These are phyloP conservation scores for Chloris gayana DNA, from an alignment of 176 grass and related monocot genomes.

Conservation along the genomic window DNA sequence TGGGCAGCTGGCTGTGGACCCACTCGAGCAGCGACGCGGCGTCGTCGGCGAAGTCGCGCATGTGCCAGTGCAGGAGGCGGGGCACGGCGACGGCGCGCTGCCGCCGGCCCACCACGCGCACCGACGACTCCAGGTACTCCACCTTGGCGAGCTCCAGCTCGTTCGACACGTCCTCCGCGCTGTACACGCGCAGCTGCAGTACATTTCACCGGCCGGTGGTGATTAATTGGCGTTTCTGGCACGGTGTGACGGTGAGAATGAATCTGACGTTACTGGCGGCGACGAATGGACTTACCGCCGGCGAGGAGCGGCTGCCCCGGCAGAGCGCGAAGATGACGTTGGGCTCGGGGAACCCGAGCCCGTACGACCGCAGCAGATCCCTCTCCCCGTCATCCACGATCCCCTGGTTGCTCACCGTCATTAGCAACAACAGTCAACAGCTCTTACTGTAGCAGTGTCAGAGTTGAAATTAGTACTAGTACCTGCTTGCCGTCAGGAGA, in stretches of 20 bases:
- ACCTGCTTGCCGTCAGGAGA: slow-evolving; percentile 59
- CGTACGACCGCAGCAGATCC: slow-evolving; percentile 55
- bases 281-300: slow-evolving; percentile 56
- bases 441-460: too few species aligned
- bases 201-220: too few species aligned
- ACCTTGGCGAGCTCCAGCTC: slow-evolving; percentile 84
- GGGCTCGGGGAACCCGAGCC: slow-evolving; percentile 85
- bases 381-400: slow-evolving; percentile 57
- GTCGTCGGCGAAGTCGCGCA: slow-evolving; percentile 88
- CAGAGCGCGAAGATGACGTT: slow-evolving; percentile 95
- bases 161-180: slow-evolving; percentile 71
- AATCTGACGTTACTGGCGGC: not conserved
- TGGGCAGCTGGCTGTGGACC: slow-evolving; percentile 92
- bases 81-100: slow-evolving; percentile 54
- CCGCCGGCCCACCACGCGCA: slow-evolving; percentile 48
- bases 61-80: slow-evolving; percentile 91
- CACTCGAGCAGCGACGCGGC: slow-evolving; percentile 90
- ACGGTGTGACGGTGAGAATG: too few species aligned
- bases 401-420: slow-evolving; percentile 41
- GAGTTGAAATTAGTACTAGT: too few species aligned
- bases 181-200: slow-evolving; percentile 79
- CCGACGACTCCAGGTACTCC: slow-evolving; percentile 74
- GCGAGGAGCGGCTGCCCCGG: slow-evolving; percentile 87
- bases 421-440: not conserved
- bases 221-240: too few species aligned